Evolutionary conservation across 2,329 filamentous ascomycete species (phyloP).

Genomic region (Neurospora crassa): DNA sequence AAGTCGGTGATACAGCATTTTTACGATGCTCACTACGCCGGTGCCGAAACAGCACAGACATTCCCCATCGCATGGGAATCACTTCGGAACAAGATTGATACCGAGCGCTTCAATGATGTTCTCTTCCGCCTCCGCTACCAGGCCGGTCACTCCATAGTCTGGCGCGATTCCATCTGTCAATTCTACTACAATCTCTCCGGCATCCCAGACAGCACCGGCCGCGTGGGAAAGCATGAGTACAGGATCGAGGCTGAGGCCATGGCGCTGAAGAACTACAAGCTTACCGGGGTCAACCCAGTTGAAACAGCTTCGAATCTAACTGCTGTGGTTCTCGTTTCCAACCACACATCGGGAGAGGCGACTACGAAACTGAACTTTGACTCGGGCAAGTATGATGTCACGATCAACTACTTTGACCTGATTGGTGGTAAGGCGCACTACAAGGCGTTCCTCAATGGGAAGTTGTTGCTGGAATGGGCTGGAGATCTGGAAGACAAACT

Average conservation of each 20-base stretch:
- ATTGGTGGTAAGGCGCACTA: slow-evolving; percentile 48
- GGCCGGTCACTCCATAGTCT: slow-evolving; percentile 60
- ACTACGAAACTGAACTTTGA: neutral
- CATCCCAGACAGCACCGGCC: slow-evolving; percentile 45
- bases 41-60: slow-evolving; percentile 48
- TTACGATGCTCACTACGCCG: slow-evolving; percentile 44
- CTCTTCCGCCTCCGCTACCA: slow-evolving; percentile 53
- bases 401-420: slow-evolving; percentile 58
- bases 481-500: slow-evolving; percentile 51
- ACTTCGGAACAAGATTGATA: slow-evolving; percentile 47
- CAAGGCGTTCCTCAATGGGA: slow-evolving; percentile 42
- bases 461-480: slow-evolving; percentile 45
- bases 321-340: slow-evolving; percentile 34
- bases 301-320: slow-evolving; percentile 47
- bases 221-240: slow-evolving; percentile 52
- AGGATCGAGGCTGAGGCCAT: slow-evolving; percentile 63
- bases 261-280: slow-evolving; percentile 47
- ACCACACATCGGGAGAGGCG: neutral
- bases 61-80: slow-evolving; percentile 46
- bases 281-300: slow-evolving; percentile 44
- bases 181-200: slow-evolving; percentile 54
- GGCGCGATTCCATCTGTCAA: slow-evolving; percentile 56
- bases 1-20: slow-evolving; percentile 53
- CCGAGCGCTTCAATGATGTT: slow-evolving; percentile 48
- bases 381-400: slow-evolving; percentile 42